A percentile compares a stretch with the other conserved stretches of the same genome.
These are phyloP conservation scores for Talaromyces albobiverticillius DNA, from an alignment of 2,329 filamentous ascomycete genomes.

Conservation along the genomic window DNA sequence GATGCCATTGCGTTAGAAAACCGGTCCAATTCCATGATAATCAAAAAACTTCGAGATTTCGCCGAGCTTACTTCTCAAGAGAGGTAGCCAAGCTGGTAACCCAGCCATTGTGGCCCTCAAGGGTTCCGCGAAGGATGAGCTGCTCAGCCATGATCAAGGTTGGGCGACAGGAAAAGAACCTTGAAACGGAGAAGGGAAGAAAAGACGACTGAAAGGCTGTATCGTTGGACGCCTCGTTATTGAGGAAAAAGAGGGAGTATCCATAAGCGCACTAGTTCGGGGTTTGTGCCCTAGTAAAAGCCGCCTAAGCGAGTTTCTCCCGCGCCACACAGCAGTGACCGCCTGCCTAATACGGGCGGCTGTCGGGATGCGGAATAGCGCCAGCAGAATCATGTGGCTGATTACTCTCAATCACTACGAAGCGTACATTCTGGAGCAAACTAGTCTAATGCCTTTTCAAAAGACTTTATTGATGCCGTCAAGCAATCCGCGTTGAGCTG, in stretches of 20 bases:
- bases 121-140: conserved; percentile 93
- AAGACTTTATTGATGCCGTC: too few species aligned
- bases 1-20: conserved; percentile 36
- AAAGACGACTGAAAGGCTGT: conserved; percentile 34
- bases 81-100: conserved; percentile 98
- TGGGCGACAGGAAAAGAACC: conserved; percentile 37
- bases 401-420: too few species aligned
- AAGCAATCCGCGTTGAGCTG: too few species aligned
- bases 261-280: conserved; percentile 38
- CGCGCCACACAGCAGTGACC: conserved; percentile 2
- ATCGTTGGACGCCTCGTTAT: conserved; percentile 35
- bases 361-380: background rate
- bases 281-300: conserved; percentile 20
- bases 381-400: conserved; percentile 1
- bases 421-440: too few species aligned
- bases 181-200: conserved; percentile 31
- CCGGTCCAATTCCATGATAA: conserved; percentile 15
- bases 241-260: conserved; percentile 35
- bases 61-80: conserved; percentile 81
- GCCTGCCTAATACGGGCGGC: background rate
- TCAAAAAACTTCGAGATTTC: conserved; percentile 20
- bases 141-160: conserved; percentile 75
- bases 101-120: conserved; percentile 99
- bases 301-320: conserved; percentile 17
- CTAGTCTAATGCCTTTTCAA: too few species aligned